Base-by-base conservation (phyloP, 2,329 filamentous ascomycete genomes). In the Phialocephala subalpina region DNA sequence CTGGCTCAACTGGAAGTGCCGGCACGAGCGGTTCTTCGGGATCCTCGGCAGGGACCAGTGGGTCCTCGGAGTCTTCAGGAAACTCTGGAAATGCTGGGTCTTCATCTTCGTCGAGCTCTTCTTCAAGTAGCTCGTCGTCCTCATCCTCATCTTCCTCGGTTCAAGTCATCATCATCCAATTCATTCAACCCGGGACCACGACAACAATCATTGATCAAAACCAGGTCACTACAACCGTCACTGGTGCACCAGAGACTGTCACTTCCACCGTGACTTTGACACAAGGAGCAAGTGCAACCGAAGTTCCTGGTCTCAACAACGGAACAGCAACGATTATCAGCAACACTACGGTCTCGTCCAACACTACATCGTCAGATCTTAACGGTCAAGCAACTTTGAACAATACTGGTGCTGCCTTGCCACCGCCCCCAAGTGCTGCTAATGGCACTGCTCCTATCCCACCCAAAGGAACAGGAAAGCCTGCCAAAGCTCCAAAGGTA, bases 111-210 rank as follows among this genome's bases (percentile, higher is more conserved):
- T 68, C 66, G 11, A 61, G 45, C 27, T 63, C 47, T 18, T 64
- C 65, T 16, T 63, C 60, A 14, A 53, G 29, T 3, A 61, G 60
- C 1, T 68, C 66, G n/a, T 65, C 62, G 12, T 65, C 59, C 16
- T 65, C 63, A 33, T 63, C 63, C 9, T 66, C 60, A 4, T 63
- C 63, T 6, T 58, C 55, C 8, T 66, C 66, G 14, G 62, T 70
- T 33, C 62, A 70, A 52, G 60, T 70, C 1, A 65, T 70, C 57
- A 64, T 70, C 59, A 62, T 70, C 25, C 47, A 67, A 58, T 47
- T 70, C 36, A 52, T 59, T 25, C 52, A 59, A 47, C 64, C 68
- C 0, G 66, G 64, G 16, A 53, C 42, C 7, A 65, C 62, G 20
- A 55, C 8, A 7, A 66, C 60, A 8, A 47, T 68, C 33, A 70